These are phyloP conservation scores for Mycena haematopus DNA, from an alignment of 768 basidiomycete species.

Conservation along the genomic window DNA sequence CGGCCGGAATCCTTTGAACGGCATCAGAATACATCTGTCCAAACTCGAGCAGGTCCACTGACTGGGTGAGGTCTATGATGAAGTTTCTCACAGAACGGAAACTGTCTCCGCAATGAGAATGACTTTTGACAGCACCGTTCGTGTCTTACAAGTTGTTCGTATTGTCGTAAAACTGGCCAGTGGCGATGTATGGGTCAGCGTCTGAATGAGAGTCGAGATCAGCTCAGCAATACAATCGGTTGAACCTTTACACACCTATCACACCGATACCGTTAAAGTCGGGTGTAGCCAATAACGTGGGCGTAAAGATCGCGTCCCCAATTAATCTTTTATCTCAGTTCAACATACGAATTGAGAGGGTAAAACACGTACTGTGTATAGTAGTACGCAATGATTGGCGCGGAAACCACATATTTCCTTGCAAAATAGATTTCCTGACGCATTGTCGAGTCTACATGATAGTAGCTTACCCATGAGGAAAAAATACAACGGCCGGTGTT, in stretches of 20 bases:
- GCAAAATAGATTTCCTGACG: background rate
- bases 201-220: conserved; percentile 45
- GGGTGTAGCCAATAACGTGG: conserved; percentile 67
- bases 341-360: no score
- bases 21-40: background rate
- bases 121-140: background rate
- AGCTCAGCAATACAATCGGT: background rate
- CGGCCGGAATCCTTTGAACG: conserved; percentile 50
- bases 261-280: conserved; percentile 74
- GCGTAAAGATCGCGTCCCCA: conserved; percentile 72
- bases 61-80: conserved; percentile 66
- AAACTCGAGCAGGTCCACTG: conserved; percentile 44
- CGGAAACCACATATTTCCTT: conserved; percentile 68
- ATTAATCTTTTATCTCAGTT: conserved; percentile 48
- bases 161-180: conserved; percentile 48
- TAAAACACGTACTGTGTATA: conserved; percentile 67
- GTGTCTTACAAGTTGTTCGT: conserved; percentile 67
- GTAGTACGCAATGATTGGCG: conserved; percentile 72
- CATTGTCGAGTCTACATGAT: background rate
- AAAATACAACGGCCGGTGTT: conserved; percentile 76
- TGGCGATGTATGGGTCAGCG: conserved; percentile 71
- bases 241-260: conserved; percentile 57
- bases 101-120: conserved; percentile 39
- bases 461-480: conserved; percentile 74
- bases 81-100: conserved; percentile 78